These are phyloP conservation scores for Ceratobasidium sp. DNA, from an alignment of 1,284 basidiomycete species.

Conservation along the genomic window DNA sequence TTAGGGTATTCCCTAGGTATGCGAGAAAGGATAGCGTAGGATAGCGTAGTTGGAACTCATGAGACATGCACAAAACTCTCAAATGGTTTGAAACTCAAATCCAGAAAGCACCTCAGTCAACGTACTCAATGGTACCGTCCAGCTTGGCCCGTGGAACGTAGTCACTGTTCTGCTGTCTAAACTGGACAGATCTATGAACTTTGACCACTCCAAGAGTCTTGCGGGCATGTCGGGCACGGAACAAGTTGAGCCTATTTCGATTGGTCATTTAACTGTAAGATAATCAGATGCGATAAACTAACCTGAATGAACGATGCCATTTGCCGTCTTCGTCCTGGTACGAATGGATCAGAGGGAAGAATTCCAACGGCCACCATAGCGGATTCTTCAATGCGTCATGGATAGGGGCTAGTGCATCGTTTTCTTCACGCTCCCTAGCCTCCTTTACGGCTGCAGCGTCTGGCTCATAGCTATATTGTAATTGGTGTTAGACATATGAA, in stretches of 20 bases:
- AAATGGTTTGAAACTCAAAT: not conserved
- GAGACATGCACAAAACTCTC: not conserved
- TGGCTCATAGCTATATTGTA: conserved; percentile 8
- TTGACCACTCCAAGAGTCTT: conserved; percentile 20
- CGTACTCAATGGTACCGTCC: conserved; percentile 11
- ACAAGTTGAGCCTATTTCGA: conserved; percentile 17
- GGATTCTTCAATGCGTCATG: conserved; percentile 26
- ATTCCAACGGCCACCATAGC: conserved; percentile 30
- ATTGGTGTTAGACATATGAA: not conserved
- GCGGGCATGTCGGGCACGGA: conserved; percentile 28
- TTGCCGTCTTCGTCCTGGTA: conserved; percentile 23
- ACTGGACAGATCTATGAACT: conserved; percentile 25
- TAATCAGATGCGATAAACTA: not conserved
- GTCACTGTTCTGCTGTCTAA: not conserved
- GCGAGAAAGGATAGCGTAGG: too few species aligned
- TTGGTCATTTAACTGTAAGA: not conserved
- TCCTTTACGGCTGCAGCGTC: conserved; percentile 7
- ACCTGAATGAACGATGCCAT: conserved; percentile 29
- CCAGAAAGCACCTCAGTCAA: conserved; percentile 13
- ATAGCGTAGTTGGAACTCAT: too few species aligned
- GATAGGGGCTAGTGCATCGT: conserved; percentile 15
- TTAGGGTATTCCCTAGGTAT: too few species aligned
- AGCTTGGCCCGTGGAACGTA: conserved; percentile 15
- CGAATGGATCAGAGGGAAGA: conserved; percentile 29
- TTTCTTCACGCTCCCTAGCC: conserved; percentile 6